These are phyloP conservation scores for Apiospora phragmitis DNA, from an alignment of 2,329 filamentous ascomycete genomes.

Conservation along the genomic window DNA sequence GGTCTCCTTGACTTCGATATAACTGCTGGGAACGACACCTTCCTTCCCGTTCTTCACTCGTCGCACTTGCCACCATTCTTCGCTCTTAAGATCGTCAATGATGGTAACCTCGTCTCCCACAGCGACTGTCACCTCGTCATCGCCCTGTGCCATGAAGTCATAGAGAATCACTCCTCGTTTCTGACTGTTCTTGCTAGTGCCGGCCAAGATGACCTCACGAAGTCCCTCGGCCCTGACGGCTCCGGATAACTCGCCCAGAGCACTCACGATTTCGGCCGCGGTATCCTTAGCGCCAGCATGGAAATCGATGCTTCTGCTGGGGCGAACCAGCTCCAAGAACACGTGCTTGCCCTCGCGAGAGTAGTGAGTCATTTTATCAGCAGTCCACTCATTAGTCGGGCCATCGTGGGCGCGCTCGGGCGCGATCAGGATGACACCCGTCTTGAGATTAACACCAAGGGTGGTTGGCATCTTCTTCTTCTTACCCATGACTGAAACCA, in stretches of 20 bases:
- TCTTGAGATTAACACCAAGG: constrained; percentile 86
- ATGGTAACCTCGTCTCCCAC: constrained; percentile 89
- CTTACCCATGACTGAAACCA: constrained; percentile 95
- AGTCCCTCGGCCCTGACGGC: constrained; percentile 81
- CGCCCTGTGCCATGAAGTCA: constrained; percentile 94
- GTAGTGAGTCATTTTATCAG: constrained; percentile 94
- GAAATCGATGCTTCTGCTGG: constrained; percentile 94
- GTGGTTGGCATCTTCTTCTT: constrained; percentile 99
- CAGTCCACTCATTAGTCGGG: constrained; percentile 87
- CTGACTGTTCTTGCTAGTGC: constrained; percentile 63
- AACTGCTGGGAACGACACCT: constrained; percentile 94
- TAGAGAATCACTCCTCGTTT: constrained; percentile 89
- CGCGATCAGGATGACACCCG: constrained; percentile 85
- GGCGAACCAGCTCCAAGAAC: constrained; percentile 87
- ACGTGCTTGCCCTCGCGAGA: constrained; percentile 98
- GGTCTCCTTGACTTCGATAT: constrained; percentile 82
- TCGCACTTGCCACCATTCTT: constrained; percentile 98
- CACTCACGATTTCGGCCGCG: constrained; percentile 86
- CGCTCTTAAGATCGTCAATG: constrained; percentile 85
- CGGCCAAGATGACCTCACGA: constrained; percentile 82
- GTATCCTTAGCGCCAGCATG: constrained; percentile 97
- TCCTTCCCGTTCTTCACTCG: constrained; percentile 89
- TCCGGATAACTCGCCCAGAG: constrained; percentile 85
- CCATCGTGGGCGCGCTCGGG: constrained; percentile 83
- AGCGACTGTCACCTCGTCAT: constrained; percentile 92